Conservation (phyloP, 257 asterid species). For the Petrea volubilis region DNA sequence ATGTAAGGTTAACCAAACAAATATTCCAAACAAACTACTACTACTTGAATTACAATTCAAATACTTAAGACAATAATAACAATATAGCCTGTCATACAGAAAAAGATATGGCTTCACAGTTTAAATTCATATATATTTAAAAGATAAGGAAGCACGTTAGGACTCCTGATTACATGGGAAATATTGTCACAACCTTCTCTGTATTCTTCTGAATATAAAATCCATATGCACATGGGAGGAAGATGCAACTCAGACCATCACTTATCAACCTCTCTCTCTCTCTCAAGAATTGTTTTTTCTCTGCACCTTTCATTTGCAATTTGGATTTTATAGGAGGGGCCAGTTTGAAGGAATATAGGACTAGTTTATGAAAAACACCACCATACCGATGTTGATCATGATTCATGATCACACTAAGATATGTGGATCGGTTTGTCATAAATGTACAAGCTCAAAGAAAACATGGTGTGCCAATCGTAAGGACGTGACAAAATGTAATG, state of each 20-base stretch:
- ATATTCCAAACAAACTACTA: conserved; percentile 44
- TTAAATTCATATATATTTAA: neutral
- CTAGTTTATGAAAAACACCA: conserved; percentile 29
- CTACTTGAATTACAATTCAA: conserved; percentile 21
- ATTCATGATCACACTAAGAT: conserved; percentile 27
- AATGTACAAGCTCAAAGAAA: neutral
- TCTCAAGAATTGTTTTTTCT: neutral
- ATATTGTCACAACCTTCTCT: conserved; percentile 34
- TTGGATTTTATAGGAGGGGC: conserved; percentile 31
- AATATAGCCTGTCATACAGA: neutral
- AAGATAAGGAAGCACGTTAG: conserved; percentile 37
- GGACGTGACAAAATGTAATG: conserved; percentile 9
- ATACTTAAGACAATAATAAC: conserved; percentile 2
- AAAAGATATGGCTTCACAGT: conserved; percentile 10
- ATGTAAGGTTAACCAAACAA: conserved; percentile 44
- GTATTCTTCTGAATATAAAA: conserved; percentile 39
- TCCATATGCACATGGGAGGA: conserved; percentile 55
- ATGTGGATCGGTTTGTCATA: conserved; percentile 21
- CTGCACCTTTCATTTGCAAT: conserved; percentile 27
- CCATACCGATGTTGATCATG: conserved; percentile 30
- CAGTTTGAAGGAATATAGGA: conserved; percentile 33
- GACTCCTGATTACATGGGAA: conserved; percentile 40
- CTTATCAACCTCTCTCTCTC: conserved; percentile 35
- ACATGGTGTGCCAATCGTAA: neutral
- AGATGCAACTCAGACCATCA: conserved; percentile 39